A percentile compares a stretch with the other conserved stretches of the same genome.
Conservation (phyloP, 2,329 filamentous ascomycete genomes). For the Aspergillus brasiliensis region DNA sequence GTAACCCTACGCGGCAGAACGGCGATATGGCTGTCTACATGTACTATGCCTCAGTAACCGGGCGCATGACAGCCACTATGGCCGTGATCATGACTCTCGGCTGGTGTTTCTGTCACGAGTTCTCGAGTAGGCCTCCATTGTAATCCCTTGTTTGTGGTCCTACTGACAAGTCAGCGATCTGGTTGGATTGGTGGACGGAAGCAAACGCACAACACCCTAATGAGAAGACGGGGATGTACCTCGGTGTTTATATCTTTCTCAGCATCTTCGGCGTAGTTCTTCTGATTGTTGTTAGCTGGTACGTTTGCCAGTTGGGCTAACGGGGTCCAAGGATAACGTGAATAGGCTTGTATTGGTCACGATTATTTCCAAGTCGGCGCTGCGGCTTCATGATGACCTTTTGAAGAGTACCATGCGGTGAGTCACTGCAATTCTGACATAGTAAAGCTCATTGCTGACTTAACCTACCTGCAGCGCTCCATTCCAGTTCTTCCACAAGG, state of each 20-base stretch:
- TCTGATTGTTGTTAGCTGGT: background rate
- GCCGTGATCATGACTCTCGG: too few species aligned
- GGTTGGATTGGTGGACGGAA: constrained; percentile 54
- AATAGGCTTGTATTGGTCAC: too few species aligned
- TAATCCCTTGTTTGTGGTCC: background rate
- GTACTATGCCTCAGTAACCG: too few species aligned
- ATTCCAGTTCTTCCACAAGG: constrained; percentile 22
- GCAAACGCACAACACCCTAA: constrained; percentile 45
- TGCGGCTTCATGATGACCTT: too few species aligned
- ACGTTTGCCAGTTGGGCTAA: background rate
- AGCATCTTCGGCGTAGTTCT: constrained; percentile 5
- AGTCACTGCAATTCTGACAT: background rate
- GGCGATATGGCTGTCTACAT: too few species aligned
- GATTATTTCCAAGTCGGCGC: too few species aligned
- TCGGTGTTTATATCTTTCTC: constrained; percentile 35
- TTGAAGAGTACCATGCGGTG: background rate
- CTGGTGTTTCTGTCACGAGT: background rate
- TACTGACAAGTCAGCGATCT: constrained; percentile 31
- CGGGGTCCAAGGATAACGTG: too few species aligned
- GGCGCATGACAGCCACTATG: too few species aligned
- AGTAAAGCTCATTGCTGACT: background rate
- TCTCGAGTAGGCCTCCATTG: background rate
- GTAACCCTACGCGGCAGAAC: too few species aligned
- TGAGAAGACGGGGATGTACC: constrained; percentile 38
- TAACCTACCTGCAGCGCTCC: constrained; percentile 19